phyloP scores from a whole-genome alignment of 2,329 filamentous ascomycete genomes.

The Sporothrix protearum region DNA sequence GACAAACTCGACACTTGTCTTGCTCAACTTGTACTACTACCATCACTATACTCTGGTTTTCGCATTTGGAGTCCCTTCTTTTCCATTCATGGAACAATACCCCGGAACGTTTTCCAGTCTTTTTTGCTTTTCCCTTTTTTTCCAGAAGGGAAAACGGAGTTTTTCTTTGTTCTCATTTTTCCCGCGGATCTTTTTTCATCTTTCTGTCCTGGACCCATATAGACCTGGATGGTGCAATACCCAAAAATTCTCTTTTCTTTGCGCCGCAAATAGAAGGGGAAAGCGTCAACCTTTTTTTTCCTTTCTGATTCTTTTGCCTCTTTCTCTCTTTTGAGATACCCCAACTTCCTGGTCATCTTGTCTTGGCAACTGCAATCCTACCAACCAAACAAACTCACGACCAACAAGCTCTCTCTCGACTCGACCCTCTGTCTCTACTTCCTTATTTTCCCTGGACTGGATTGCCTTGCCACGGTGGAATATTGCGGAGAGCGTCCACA shows the following conservation, averaged over 20 bases:
- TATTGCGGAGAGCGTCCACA: conserved; percentile 12
- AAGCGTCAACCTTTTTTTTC: conserved; percentile 7
- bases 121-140: conserved; percentile 16
- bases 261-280: not conserved
- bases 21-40: conserved; percentile 23
- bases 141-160: conserved; percentile 6
- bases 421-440: not conserved
- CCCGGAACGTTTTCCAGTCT: conserved; percentile 21
- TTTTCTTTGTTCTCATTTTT: conserved; percentile 5
- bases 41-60: conserved; percentile 23
- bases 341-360: conserved; percentile 20
- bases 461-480: conserved; percentile 13
- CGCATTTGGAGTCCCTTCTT: conserved; percentile 18
- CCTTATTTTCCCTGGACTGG: not conserved
- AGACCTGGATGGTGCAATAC: conserved; percentile 26
- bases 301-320: not conserved
- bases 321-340: conserved; percentile 24
- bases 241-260: conserved; percentile 19
- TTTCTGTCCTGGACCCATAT: conserved; percentile 15
- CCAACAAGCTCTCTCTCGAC: not conserved
- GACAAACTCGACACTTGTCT: conserved; percentile 1
- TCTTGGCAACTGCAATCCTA: conserved; percentile 21
- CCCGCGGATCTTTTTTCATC: conserved; percentile 19
- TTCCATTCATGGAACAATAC: conserved; percentile 19
- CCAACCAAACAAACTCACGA: too few species aligned